phyloP scores from a whole-genome alignment of 352 stramenopile genomes.

The Phytopythium mirpurense region DNA sequence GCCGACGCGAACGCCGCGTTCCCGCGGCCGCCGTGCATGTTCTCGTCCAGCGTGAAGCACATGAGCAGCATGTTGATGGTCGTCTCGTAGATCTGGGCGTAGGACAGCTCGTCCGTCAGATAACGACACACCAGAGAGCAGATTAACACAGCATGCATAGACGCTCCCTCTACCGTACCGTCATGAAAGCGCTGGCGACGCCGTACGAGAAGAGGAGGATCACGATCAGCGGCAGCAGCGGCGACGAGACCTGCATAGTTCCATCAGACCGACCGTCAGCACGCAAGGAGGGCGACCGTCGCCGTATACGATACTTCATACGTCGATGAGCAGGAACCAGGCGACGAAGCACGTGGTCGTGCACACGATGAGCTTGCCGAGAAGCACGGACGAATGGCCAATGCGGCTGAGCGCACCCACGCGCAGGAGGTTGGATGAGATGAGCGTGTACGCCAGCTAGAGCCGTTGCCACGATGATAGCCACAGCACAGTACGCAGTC shows the following conservation, averaged over 20 bases:
- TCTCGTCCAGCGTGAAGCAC: slow-evolving; percentile 84
- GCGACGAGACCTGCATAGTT: slow-evolving; percentile 36
- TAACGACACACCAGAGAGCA: too few relatives aligned
- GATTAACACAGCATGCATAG: too few relatives aligned
- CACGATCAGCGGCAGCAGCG: slow-evolving; percentile 55
- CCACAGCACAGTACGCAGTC: neutral
- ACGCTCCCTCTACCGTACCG: slow-evolving; percentile 24
- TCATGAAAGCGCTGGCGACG: slow-evolving; percentile 78
- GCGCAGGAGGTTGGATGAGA: slow-evolving; percentile 65
- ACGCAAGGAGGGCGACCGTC: too few relatives aligned
- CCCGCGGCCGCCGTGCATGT: slow-evolving; percentile 71
- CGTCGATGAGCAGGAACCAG: slow-evolving; percentile 69
- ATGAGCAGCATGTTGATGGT: slow-evolving; percentile 83
- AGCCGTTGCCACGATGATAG: neutral
- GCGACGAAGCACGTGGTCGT: slow-evolving; percentile 55
- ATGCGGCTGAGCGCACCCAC: slow-evolving; percentile 65
- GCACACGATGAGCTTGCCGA: slow-evolving; percentile 77
- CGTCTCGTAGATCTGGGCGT: slow-evolving; percentile 71
- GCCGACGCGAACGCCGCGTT: slow-evolving; percentile 59
- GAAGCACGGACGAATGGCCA: slow-evolving; percentile 55
- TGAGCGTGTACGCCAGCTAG: slow-evolving; percentile 58
- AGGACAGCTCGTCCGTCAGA: neutral
- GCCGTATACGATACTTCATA: too few relatives aligned
- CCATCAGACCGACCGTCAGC: neutral
- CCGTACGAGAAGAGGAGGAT: slow-evolving; percentile 73